These are phyloP conservation scores for Podaxis sp. DNA, from an alignment of 768 basidiomycete genomes.

Conservation along the genomic window DNA sequence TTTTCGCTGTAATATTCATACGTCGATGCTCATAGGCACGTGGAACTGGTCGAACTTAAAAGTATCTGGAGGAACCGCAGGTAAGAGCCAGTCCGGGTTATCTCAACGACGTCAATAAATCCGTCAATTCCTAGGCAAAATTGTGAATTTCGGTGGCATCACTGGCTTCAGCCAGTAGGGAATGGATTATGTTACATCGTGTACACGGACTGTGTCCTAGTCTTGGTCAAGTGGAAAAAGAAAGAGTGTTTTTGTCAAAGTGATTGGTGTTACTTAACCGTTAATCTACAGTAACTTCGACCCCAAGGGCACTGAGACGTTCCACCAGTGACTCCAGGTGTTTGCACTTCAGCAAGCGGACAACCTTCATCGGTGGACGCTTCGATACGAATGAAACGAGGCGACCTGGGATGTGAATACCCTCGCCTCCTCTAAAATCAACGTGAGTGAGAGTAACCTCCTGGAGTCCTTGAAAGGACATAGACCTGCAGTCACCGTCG, in stretches of 20 bases:
- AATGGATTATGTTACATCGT: background rate
- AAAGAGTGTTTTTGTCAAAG: background rate
- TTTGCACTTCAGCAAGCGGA: background rate
- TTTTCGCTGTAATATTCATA: background rate
- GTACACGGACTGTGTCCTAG: background rate
- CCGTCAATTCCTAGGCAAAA: constrained; percentile 12
- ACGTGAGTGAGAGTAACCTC: background rate
- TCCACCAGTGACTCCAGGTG: background rate
- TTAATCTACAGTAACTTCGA: background rate
- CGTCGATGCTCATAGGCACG: constrained; percentile 17
- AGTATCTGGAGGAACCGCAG: constrained; percentile 23
- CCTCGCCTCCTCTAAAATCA: background rate
- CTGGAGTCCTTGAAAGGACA: constrained; percentile 1
- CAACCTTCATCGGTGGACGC: background rate
- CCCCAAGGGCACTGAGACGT: background rate
- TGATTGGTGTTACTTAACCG: background rate
- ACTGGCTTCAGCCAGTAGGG: constrained; percentile 15
- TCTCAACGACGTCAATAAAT: background rate
- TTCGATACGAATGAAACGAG: background rate
- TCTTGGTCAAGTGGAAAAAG: background rate
- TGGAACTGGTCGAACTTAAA: constrained; percentile 27
- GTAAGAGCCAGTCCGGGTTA: constrained; percentile 11
- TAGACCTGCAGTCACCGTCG: background rate
- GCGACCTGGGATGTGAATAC: background rate
- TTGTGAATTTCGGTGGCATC: constrained; percentile 14